These are phyloP conservation scores for Blastocystis sp. DNA, from an alignment of 352 stramenopile species.

Conservation along the genomic window DNA sequence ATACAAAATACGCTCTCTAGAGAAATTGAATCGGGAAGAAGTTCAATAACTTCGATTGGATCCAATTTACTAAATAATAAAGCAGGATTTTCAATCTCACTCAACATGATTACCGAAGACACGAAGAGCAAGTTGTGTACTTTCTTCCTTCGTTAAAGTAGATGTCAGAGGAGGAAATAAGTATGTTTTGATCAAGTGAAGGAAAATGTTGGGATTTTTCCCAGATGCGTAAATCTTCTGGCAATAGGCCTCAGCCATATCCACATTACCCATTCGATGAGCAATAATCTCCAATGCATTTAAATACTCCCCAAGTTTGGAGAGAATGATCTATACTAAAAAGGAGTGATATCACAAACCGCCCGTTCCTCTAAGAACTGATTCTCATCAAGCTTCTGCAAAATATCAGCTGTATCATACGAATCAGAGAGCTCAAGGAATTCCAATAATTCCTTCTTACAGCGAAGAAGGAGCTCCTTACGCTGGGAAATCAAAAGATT, in stretches of 20 bases:
- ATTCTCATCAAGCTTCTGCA: background rate
- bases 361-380: background rate
- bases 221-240: background rate
- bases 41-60: background rate
- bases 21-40: background rate
- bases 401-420: background rate
- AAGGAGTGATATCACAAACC: background rate
- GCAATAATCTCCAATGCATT: slow-evolving; percentile 3
- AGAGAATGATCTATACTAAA: slow-evolving; percentile 8
- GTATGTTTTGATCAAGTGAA: slow-evolving; percentile 19
- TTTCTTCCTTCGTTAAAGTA: background rate
- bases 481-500: background rate
- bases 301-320: background rate
- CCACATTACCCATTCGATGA: background rate
- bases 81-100: background rate
- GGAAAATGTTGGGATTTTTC: background rate
- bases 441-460: slow-evolving; percentile 4
- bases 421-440: slow-evolving; percentile 3
- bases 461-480: background rate
- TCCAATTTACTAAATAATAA: background rate
- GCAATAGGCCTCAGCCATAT: slow-evolving; percentile 39
- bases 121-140: background rate
- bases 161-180: background rate
- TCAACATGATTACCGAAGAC: slow-evolving; percentile 16
- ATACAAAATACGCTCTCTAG: background rate